Conservation (phyloP, 371 early-diverging fungal genomes). For the Catenaria anguillulae region DNA sequence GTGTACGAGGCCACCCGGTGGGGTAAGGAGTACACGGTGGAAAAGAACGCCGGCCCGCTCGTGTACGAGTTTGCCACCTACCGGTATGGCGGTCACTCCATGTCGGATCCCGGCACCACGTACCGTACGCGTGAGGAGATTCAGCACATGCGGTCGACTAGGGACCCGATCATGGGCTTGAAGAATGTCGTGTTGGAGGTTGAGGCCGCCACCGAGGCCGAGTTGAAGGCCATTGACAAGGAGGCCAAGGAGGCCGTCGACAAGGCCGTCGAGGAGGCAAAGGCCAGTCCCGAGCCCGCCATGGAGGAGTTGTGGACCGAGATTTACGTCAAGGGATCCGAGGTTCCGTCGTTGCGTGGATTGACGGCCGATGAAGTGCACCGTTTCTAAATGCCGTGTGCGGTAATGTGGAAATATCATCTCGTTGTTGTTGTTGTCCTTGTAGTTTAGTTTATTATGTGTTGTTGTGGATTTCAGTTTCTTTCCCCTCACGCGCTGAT, state of each 20-base stretch:
- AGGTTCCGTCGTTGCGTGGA: conserved; percentile 59
- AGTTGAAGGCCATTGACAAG: conserved; percentile 86
- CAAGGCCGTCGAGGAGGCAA: conserved; percentile 66
- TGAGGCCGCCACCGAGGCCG: conserved; percentile 61
- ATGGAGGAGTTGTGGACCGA: conserved; percentile 57
- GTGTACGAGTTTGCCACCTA: conserved; percentile 95
- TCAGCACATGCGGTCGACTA: conserved; percentile 85
- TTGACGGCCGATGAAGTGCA: conserved; percentile 14
- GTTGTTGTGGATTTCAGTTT: too few species aligned
- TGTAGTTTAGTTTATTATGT: too few species aligned
- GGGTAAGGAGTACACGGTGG: conserved; percentile 70
- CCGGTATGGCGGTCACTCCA: conserved; percentile 99
- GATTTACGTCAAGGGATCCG: conserved; percentile 64
- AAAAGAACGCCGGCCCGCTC: conserved; percentile 85
- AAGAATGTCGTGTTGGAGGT: conserved; percentile 60
- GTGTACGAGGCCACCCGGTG: conserved; percentile 70
- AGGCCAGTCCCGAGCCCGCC: conserved; percentile 67
- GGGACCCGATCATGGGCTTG: conserved; percentile 83
- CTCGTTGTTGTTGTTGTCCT: too few species aligned
- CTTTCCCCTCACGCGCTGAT: too few species aligned
- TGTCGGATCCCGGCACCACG: conserved; percentile 98
- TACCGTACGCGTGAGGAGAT: conserved; percentile 96
- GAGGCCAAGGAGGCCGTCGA: conserved; percentile 70
- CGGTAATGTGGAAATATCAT: too few species aligned
- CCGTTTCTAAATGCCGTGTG: not conserved